These are phyloP conservation scores for Berkeleyomyces basicola DNA, from an alignment of 2,329 filamentous ascomycete genomes.

Conservation along the genomic window DNA sequence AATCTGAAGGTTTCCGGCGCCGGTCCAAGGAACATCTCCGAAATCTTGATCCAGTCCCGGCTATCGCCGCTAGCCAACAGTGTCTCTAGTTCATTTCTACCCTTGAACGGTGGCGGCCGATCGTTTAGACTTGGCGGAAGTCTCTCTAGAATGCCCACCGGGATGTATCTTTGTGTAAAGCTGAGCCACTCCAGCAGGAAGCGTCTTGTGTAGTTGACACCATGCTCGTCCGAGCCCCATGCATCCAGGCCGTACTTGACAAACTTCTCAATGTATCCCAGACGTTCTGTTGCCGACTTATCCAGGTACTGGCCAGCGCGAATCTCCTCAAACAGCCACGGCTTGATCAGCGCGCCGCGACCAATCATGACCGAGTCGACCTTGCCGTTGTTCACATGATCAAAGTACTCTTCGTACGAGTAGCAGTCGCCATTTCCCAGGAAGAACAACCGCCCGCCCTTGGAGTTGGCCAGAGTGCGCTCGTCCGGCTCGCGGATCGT, in stretches of 20 bases:
- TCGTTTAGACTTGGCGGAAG: slow-evolving; percentile 82
- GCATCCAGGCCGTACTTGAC: slow-evolving; percentile 77
- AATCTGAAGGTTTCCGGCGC: slow-evolving; percentile 84
- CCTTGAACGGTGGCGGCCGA: slow-evolving; percentile 66
- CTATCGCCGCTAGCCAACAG: slow-evolving; percentile 80
- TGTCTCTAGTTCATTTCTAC: slow-evolving; percentile 85
- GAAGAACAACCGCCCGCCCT: slow-evolving; percentile 64
- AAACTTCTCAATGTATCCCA: slow-evolving; percentile 77
- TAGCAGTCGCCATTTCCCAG: slow-evolving; percentile 94
- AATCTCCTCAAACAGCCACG: slow-evolving; percentile 97
- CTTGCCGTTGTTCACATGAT: slow-evolving; percentile 56
- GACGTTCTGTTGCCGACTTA: slow-evolving; percentile 75
- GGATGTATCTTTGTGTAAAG: slow-evolving; percentile 84
- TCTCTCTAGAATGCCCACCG: slow-evolving; percentile 72
- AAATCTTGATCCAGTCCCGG: slow-evolving; percentile 97
- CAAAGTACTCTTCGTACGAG: slow-evolving; percentile 75
- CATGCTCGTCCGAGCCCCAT: slow-evolving; percentile 92
- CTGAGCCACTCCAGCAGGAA: slow-evolving; percentile 94
- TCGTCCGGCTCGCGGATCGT: slow-evolving; percentile 63
- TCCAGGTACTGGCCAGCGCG: slow-evolving; percentile 82
- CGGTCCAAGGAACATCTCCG: slow-evolving; percentile 94
- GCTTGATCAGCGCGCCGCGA: slow-evolving; percentile 91
- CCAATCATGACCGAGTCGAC: slow-evolving; percentile 96
- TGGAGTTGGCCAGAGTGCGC: slow-evolving; percentile 50
- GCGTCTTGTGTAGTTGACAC: slow-evolving; percentile 73